A percentile compares a stretch with the other conserved stretches of the same genome.
These are phyloP conservation scores for Fusarium sp. DNA, from an alignment of 2,329 filamentous ascomycete species.

Conservation along the genomic window DNA sequence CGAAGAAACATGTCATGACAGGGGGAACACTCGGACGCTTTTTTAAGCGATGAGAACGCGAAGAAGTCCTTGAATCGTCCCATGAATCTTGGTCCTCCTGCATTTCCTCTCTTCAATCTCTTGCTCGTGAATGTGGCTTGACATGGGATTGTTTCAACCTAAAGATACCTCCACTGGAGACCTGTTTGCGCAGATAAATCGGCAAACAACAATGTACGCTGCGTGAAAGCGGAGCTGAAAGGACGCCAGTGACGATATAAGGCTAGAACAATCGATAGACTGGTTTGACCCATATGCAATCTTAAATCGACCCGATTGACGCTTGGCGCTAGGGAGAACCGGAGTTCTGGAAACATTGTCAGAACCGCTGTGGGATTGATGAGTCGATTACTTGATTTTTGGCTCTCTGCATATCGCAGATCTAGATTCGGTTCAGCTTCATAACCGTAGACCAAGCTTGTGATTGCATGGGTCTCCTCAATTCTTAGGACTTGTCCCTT, in stretches of 20 bases:
- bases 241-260: not conserved
- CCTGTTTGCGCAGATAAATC: not conserved
- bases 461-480: no score
- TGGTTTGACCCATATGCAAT: conserved; percentile 23
- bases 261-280: conserved; percentile 20
- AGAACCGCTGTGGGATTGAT: not conserved
- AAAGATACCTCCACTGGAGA: conserved; percentile 2
- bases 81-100: not conserved
- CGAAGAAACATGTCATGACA: not conserved
- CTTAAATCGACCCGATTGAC: not conserved
- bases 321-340: conserved; percentile 11
- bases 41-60: not conserved
- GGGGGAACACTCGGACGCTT: not conserved
- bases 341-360: not conserved
- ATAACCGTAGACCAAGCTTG: not conserved
- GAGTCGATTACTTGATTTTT: not conserved
- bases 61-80: not conserved
- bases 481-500: not conserved
- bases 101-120: not conserved
- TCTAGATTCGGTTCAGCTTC: conserved; percentile 55
- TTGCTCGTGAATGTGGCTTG: conserved; percentile 5
- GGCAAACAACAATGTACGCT: not conserved
- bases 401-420: not conserved
- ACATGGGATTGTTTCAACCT: conserved; percentile 12
- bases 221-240: not conserved